phyloP scores from a whole-genome alignment of 1,284 basidiomycete species.

The Amylostereum areolatum region DNA sequence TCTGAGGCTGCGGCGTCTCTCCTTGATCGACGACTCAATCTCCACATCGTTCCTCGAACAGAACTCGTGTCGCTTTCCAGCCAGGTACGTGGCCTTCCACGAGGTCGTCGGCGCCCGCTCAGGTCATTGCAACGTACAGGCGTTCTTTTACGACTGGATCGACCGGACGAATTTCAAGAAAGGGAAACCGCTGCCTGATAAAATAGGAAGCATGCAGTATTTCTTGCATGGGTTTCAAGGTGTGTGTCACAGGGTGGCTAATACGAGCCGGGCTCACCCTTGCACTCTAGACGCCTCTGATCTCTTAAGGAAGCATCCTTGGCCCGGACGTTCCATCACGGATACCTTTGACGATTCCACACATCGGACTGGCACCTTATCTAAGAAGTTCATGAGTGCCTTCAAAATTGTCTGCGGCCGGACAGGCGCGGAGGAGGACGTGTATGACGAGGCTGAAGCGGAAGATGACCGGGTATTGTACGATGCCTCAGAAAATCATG shows the following conservation, averaged over 20 bases:
- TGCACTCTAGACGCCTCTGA: conserved; percentile 70
- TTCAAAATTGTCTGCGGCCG: conserved; percentile 74
- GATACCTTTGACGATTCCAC: conserved; percentile 82
- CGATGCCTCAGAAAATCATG: conserved; percentile 52
- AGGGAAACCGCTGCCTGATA: conserved; percentile 74
- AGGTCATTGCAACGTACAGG: conserved; percentile 35
- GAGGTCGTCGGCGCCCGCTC: conserved; percentile 6
- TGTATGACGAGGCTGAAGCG: conserved; percentile 59
- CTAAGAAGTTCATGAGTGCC: conserved; percentile 60
- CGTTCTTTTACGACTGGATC: conserved; percentile 88
- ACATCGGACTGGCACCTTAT: conserved; percentile 57
- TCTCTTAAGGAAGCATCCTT: conserved; percentile 81
- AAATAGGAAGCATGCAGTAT: conserved; percentile 87
- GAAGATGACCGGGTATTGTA: conserved; percentile 64
- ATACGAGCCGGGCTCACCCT: too few species aligned
- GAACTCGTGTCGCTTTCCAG: conserved; percentile 80
- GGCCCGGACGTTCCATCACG: conserved; percentile 78
- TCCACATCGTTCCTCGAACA: conserved; percentile 83
- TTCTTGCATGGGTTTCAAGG: conserved; percentile 84
- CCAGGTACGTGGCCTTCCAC: conserved; percentile 40
- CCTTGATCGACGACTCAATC: conserved; percentile 68
- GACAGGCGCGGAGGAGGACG: conserved; percentile 67
- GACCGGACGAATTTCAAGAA: conserved; percentile 76
- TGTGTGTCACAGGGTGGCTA: too few species aligned
- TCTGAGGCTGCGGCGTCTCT: conserved; percentile 84